Evolutionary conservation across 2,329 filamentous ascomycete species (phyloP).

Genomic region (Phyllosticta ampelicida): DNA sequence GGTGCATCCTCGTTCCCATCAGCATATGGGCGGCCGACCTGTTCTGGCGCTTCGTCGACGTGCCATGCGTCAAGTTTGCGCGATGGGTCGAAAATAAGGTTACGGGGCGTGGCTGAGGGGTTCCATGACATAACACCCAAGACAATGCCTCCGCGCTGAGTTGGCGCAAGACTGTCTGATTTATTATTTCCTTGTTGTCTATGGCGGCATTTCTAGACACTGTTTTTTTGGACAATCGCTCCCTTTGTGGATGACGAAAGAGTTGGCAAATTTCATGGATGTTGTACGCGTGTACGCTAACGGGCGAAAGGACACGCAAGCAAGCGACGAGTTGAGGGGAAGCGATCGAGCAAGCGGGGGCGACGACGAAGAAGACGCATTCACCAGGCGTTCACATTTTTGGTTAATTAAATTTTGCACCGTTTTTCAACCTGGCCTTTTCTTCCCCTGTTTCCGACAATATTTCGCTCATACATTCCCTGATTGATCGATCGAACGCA

Average conservation of each 20-base stretch:
- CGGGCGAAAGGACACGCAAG: neutral
- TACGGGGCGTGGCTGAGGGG: neutral
- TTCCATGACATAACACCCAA: neutral
- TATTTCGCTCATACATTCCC: neutral
- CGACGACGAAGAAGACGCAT: neutral
- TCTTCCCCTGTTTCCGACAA: neutral
- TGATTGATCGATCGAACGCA: neutral
- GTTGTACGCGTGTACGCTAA: neutral
- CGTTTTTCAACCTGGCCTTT: neutral
- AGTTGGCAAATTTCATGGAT: neutral
- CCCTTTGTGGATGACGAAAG: neutral
- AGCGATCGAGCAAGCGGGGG: neutral
- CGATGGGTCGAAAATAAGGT: constrained; percentile 35
- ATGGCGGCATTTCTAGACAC: neutral
- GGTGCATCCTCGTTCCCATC: constrained; percentile 32
- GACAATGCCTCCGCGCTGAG: neutral
- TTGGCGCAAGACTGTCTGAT: neutral
- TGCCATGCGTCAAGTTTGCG: constrained; percentile 39
- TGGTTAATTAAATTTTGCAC: neutral
- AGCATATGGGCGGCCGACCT: constrained; percentile 44
- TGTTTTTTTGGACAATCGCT: neutral
- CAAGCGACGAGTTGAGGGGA: neutral
- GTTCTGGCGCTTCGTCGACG: constrained; percentile 48
- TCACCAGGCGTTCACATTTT: neutral
- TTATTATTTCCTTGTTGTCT: neutral